Conservation (phyloP, 2,329 filamentous ascomycete species). For the Cladorrhinum sp. region DNA sequence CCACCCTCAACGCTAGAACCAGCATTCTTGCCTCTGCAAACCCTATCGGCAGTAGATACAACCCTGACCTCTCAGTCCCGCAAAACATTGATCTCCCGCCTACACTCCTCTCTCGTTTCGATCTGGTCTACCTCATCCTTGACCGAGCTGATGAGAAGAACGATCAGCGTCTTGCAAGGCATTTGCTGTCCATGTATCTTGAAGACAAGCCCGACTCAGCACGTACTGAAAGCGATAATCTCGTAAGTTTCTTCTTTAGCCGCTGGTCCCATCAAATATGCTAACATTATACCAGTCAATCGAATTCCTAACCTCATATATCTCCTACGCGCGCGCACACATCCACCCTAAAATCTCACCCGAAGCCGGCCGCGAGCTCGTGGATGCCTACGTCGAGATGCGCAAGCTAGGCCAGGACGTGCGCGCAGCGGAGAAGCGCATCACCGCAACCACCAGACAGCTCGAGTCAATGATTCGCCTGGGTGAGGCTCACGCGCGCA, state of each 20-base stretch:
- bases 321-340: slow-evolving; percentile 88
- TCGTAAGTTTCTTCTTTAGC: slow-evolving; percentile 56
- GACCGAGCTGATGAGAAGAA: slow-evolving; percentile 88
- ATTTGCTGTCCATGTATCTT: slow-evolving; percentile 93
- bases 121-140: slow-evolving; percentile 93
- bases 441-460: slow-evolving; percentile 95
- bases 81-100: slow-evolving; percentile 98
- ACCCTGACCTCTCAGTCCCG: slow-evolving; percentile 89
- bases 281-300: slow-evolving; percentile 60
- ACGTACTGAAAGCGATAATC: slow-evolving; percentile 67
- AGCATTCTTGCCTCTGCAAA: slow-evolving; percentile 96
- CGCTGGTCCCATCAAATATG: slow-evolving; percentile 3
- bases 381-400: slow-evolving; percentile 89
- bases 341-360: slow-evolving; percentile 79
- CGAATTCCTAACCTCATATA: slow-evolving; percentile 94
- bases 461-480: slow-evolving; percentile 98
- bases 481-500: slow-evolving; percentile 93
- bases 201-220: slow-evolving; percentile 92
- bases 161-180: slow-evolving; percentile 84
- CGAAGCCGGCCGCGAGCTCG: slow-evolving; percentile 78
- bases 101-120: slow-evolving; percentile 91
- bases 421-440: slow-evolving; percentile 86
- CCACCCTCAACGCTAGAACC: slow-evolving; percentile 91
- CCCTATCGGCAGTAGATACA: slow-evolving; percentile 96
- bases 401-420: slow-evolving; percentile 87